These are phyloP conservation scores for Phytophthora podocarpi DNA, from an alignment of 352 stramenopile species.

Conservation along the genomic window DNA sequence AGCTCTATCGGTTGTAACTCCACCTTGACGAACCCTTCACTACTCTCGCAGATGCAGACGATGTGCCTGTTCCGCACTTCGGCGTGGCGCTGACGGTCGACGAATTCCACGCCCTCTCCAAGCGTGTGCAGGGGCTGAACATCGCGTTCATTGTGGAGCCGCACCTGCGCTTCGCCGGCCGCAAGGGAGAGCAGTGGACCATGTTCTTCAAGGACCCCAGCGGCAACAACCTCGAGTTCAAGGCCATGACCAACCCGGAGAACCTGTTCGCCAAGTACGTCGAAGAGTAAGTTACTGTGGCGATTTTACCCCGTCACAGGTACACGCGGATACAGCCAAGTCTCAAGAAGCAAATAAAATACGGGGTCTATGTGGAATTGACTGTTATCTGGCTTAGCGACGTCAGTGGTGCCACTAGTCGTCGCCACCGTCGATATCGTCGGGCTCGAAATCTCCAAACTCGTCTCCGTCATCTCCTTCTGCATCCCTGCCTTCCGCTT, in stretches of 20 bases:
- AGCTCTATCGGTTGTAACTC: too few relatives aligned
- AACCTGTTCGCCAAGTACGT: slow-evolving; percentile 99
- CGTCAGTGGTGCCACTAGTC: slow-evolving; percentile 25
- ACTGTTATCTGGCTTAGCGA: slow-evolving; percentile 6
- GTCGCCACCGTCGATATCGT: slow-evolving; percentile 62
- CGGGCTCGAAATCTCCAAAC: slow-evolving; percentile 54
- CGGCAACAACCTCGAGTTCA: slow-evolving; percentile 99
- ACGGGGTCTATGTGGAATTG: slow-evolving; percentile 26
- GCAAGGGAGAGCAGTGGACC: slow-evolving; percentile 97
- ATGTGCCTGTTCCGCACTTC: slow-evolving; percentile 97
- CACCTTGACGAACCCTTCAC: neutral
- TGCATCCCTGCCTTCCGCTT: slow-evolving; percentile 37
- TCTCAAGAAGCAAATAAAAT: slow-evolving; percentile 24
- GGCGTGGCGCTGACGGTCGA: slow-evolving; percentile 93
- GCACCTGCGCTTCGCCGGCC: slow-evolving; percentile 93
- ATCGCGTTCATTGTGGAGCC: slow-evolving; percentile 97
- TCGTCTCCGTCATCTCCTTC: slow-evolving; percentile 47
- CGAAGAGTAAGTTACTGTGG: slow-evolving; percentile 50
- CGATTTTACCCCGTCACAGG: neutral
- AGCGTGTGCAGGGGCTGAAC: slow-evolving; percentile 72
- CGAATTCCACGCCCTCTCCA: slow-evolving; percentile 91
- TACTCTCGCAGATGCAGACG: slow-evolving; percentile 86
- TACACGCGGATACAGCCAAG: neutral
- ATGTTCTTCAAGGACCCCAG: slow-evolving; percentile 99
- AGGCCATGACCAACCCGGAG: slow-evolving; percentile 96